Conservation (phyloP, 2,329 filamentous ascomycete genomes). For the Tolypocladium amazonense region DNA sequence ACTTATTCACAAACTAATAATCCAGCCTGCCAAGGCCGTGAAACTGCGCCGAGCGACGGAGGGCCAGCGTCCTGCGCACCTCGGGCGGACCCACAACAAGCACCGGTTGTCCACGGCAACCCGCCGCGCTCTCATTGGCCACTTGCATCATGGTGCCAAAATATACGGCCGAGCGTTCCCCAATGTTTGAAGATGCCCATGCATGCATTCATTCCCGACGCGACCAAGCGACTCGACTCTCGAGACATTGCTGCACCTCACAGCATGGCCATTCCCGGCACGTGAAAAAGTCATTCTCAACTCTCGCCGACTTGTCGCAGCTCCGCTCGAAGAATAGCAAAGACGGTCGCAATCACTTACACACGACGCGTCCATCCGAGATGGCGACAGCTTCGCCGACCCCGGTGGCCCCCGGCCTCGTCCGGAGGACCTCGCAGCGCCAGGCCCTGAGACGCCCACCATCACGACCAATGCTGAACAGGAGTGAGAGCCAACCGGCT, state of each 20-base stretch:
- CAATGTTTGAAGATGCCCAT: not conserved
- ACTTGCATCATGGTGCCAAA: conserved; percentile 11
- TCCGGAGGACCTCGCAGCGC: conserved; percentile 43
- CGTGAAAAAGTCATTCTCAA: conserved; percentile 25
- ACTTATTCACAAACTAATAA: not conserved
- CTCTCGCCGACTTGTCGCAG: conserved; percentile 3
- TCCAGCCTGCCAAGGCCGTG: not conserved
- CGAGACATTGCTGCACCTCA: conserved; percentile 12
- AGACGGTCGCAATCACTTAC: not conserved
- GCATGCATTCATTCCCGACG: not conserved
- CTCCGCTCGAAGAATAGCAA: not conserved
- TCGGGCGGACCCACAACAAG: not conserved
- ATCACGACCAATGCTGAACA: conserved; percentile 32
- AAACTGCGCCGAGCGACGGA: not conserved
- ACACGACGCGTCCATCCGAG: conserved; percentile 9
- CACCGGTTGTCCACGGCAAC: conserved; percentile 21
- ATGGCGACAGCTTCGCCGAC: conserved; percentile 48
- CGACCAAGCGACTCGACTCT: conserved; percentile 6
- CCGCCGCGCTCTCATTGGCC: conserved; percentile 18
- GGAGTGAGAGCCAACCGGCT: conserved; percentile 34
- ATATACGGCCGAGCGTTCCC: conserved; percentile 9
- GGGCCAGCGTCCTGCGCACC: not conserved
- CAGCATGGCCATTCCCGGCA: conserved; percentile 28
- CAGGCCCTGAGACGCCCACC: conserved; percentile 41
- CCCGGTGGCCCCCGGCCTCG: conserved; percentile 38